Evolutionary conservation across 1,284 basidiomycete genomes (phyloP).

Genomic region (Ceratobasidium sp.): DNA sequence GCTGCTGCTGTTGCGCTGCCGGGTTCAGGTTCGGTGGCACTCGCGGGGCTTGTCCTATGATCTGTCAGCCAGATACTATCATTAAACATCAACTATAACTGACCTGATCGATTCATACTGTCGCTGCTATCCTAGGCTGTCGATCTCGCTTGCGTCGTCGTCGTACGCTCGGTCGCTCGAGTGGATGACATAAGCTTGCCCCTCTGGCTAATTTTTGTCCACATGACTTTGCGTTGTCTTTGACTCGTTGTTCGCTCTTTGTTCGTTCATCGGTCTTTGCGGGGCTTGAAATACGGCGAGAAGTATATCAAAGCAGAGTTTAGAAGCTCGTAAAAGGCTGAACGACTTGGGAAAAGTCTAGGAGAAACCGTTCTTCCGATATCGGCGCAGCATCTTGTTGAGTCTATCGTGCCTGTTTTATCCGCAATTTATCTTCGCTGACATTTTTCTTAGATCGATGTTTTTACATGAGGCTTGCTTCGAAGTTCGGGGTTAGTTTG

Average conservation of each 20-base stretch:
- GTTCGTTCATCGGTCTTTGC: too few species aligned
- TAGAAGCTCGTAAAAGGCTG: too few species aligned
- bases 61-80: constrained; percentile 34
- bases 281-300: too few species aligned
- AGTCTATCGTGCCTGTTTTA: too few species aligned
- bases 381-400: too few species aligned
- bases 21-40: constrained; percentile 73
- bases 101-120: constrained; percentile 53
- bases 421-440: too few species aligned
- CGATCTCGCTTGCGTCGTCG: constrained; percentile 37
- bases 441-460: too few species aligned
- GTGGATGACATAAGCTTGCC: constrained; percentile 35
- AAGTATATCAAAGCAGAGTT: too few species aligned
- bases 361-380: too few species aligned
- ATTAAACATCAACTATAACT: constrained; percentile 10
- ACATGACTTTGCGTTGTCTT: constrained; percentile 23
- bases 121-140: constrained; percentile 5
- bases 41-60: constrained; percentile 81
- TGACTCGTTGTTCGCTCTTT: neutral
- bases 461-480: too few species aligned
- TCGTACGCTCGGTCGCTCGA: constrained; percentile 10
- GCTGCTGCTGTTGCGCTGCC: constrained; percentile 68
- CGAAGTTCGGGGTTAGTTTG: too few species aligned
- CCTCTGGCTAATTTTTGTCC: constrained; percentile 13
- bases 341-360: too few species aligned